Conservation (phyloP, 2,329 filamentous ascomycete genomes). For the Aspergillus ruber region DNA sequence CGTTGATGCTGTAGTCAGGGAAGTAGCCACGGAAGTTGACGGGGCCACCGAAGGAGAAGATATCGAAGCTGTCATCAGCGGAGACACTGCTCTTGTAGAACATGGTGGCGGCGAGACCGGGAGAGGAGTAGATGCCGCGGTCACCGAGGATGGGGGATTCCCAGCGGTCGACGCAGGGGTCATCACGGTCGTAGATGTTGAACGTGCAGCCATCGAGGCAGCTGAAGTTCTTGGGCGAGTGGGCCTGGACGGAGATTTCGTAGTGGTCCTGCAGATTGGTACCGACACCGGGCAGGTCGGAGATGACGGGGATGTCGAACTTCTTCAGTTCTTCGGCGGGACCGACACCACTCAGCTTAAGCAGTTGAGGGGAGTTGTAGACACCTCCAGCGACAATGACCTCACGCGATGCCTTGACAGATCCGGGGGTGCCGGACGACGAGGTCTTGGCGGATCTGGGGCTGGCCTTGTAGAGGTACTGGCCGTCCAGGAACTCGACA, state of each 20-base stretch:
- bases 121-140: conserved; percentile 41
- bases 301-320: conserved; percentile 49
- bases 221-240: conserved; percentile 37
- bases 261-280: conserved; percentile 58
- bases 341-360: conserved; percentile 60
- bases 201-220: conserved; percentile 30
- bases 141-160: conserved; percentile 30
- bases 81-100: conserved; percentile 29
- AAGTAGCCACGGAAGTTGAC: conserved; percentile 51
- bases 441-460: conserved; percentile 24
- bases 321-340: conserved; percentile 47
- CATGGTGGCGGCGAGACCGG: conserved; percentile 50
- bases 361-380: conserved; percentile 59
- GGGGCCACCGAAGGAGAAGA: conserved; percentile 51
- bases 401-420: conserved; percentile 38
- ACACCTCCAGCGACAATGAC: conserved; percentile 48
- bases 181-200: conserved; percentile 14
- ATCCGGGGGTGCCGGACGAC: conserved; percentile 31
- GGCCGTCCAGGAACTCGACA: conserved; percentile 46
- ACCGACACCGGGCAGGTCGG: conserved; percentile 57
- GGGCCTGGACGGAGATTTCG: conserved; percentile 18
- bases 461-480: conserved; percentile 43
- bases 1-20: conserved; percentile 38
- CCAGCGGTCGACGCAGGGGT: conserved; percentile 43
- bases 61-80: conserved; percentile 44